Base-by-base conservation (phyloP, 345 rosid species). In the Acer negundo region DNA sequence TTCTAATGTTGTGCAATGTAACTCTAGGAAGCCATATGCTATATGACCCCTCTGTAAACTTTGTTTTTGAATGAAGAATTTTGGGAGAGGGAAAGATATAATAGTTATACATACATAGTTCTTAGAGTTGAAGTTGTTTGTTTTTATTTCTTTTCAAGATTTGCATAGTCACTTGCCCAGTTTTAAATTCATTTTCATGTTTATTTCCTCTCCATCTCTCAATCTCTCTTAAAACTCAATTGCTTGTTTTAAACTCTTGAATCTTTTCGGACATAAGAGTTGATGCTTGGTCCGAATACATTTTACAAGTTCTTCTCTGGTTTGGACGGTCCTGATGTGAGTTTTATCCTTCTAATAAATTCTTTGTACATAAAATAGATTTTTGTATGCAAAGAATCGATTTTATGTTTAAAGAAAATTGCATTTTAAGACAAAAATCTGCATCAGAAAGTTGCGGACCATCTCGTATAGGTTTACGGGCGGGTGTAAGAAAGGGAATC, bases 21-120 rank as follows among this genome's bases (percentile, higher is more conserved):
- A 8, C 56, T 40, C 56, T 49, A 7, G 68, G 13, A 23, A 42
- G 35, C 58, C 64, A 1, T 61, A 4, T 19, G 51, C 8, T 62
- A 62, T 23, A 66, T 12, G 77, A 77, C 68, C 20, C 62, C 70
- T 42, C 75, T 75, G 23, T 59, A 1, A 31, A 26, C 51, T 11
- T 46, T 24, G 11, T 11, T 59, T 56, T 58, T 58, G 64, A 49
- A 17, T 38, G 67, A 49, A 42, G 20, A 66, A 73, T 16, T 35
- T 40, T 44, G 42, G 31, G 71, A 55, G 66, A 51, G 79, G 13
- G 23, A 76, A 67, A 6, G n/a, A n/a, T n/a, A 35, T 35, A 35
- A 68, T 58, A 68, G 74, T 20, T 22, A 31, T 7, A 65, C 40
- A 42, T 17, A 55, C 47, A 56, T 53, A 15, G 23, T 46, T 64